Conservation (phyloP, 495 filamentous ascomycete species). For the Corynascus novoguineensis region DNA sequence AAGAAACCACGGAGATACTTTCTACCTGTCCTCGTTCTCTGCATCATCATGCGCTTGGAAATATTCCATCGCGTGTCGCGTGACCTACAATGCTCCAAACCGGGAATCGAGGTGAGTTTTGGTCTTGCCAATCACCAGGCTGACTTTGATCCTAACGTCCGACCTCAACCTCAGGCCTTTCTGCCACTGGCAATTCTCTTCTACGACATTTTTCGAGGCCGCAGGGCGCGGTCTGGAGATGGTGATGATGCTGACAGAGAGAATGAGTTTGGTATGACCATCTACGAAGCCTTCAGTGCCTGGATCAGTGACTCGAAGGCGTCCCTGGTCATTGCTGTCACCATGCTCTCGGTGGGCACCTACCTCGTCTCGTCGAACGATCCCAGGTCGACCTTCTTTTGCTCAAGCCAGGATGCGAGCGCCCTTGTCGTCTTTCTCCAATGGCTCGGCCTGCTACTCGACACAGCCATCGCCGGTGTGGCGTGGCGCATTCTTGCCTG, state of each 20-base stretch:
- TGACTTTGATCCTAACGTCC: background rate
- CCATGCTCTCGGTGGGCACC: slow-evolving; percentile 32
- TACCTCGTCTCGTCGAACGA: slow-evolving; percentile 22
- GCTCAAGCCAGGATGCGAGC: slow-evolving; percentile 32
- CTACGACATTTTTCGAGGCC: slow-evolving; percentile 37
- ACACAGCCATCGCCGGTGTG: slow-evolving; percentile 36
- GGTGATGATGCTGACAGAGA: slow-evolving; percentile 10
- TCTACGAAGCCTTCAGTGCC: slow-evolving; percentile 32
- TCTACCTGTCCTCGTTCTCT: slow-evolving; percentile 34
- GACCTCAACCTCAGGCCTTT: slow-evolving; percentile 31
- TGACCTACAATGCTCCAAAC: slow-evolving; percentile 38
- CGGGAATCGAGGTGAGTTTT: slow-evolving; percentile 38
- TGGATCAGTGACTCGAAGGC: slow-evolving; percentile 33
- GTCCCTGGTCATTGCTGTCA: slow-evolving; percentile 22
- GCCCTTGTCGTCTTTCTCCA: slow-evolving; percentile 30
- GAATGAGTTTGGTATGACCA: slow-evolving; percentile 37
- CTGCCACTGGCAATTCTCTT: slow-evolving; percentile 33
- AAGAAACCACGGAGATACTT: slow-evolving; percentile 40
- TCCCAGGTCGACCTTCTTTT: slow-evolving; percentile 39
- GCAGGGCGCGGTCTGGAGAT: slow-evolving; percentile 15
- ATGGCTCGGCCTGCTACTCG: slow-evolving; percentile 36
- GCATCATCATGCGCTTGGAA: slow-evolving; percentile 40
- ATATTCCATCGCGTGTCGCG: slow-evolving; percentile 33
- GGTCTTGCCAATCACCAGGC: background rate
- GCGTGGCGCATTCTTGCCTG: slow-evolving; percentile 45